A percentile compares a stretch with the other conserved stretches of the same genome.
These are phyloP conservation scores for Babesia ovata DNA, from an alignment of 169 alveolate genomes.

Conservation along the genomic window DNA sequence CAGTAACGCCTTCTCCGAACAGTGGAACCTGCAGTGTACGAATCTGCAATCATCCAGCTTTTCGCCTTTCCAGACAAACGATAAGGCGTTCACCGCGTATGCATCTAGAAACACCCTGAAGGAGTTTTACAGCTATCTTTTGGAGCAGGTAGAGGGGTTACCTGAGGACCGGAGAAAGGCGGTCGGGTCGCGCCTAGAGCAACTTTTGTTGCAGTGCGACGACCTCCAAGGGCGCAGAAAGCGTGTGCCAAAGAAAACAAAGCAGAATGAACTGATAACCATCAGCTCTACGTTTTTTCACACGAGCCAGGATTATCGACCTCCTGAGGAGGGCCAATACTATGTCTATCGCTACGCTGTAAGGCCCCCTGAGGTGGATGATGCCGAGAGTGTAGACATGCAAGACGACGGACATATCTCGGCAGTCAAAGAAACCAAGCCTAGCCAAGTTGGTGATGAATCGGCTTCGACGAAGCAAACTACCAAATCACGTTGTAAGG, in stretches of 20 bases:
- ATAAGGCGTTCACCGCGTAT: background rate
- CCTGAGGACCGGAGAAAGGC: background rate
- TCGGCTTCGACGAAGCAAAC: no score
- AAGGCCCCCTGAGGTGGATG: background rate
- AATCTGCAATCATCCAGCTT: slow-evolving; percentile 4
- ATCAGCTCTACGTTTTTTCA: slow-evolving; percentile 12
- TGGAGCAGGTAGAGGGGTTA: background rate
- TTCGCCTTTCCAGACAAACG: background rate
- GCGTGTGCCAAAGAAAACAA: background rate
- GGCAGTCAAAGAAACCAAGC: background rate
- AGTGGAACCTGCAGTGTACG: slow-evolving; percentile 31
- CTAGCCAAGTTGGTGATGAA: background rate
- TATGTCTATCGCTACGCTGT: background rate
- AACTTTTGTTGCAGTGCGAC: background rate
- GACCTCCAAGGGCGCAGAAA: background rate
- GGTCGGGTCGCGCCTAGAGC: background rate
- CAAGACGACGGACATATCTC: background rate
- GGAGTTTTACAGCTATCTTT: slow-evolving; percentile 7
- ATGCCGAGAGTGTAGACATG: background rate
- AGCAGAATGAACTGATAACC: slow-evolving; percentile 1
- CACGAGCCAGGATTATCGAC: background rate
- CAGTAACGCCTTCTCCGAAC: background rate
- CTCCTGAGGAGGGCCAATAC: background rate
- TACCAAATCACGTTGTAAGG: no score
- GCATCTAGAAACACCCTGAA: slow-evolving; percentile 20